These are phyloP conservation scores for Sequoiadendron giganteum DNA, from an alignment of 75 land plant genomes.

Conservation along the genomic window DNA sequence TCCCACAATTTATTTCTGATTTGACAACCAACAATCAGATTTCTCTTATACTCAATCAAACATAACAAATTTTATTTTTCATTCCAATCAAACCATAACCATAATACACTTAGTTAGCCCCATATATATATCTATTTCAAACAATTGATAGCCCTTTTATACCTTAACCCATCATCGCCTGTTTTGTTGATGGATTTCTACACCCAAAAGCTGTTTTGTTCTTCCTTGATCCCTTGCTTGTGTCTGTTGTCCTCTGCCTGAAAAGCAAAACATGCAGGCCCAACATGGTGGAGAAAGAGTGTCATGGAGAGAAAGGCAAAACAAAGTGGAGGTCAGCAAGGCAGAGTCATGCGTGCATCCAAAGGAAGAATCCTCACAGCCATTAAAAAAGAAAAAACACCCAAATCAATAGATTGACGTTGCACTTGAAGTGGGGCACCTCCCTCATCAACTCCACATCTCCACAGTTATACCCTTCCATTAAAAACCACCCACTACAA, in stretches of 20 bases:
- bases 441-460: background rate
- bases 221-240: background rate
- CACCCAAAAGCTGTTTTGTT: background rate
- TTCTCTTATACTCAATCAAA: background rate
- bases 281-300: constrained; percentile 1
- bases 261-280: background rate
- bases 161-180: background rate
- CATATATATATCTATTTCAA: too few species aligned
- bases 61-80: background rate
- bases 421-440: background rate
- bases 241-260: background rate
- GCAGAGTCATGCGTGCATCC: background rate
- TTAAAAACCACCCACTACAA: background rate
- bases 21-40: background rate
- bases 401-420: background rate
- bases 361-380: background rate
- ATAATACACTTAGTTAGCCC: too few species aligned
- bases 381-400: background rate
- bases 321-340: constrained; percentile 6
- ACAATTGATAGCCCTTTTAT: background rate
- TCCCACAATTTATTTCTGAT: background rate
- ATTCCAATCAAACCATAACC: background rate
- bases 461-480: background rate
- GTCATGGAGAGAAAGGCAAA: background rate
- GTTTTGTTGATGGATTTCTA: background rate